Conservation (phyloP, 768 basidiomycete genomes). For the Tulasnella sp. region DNA sequence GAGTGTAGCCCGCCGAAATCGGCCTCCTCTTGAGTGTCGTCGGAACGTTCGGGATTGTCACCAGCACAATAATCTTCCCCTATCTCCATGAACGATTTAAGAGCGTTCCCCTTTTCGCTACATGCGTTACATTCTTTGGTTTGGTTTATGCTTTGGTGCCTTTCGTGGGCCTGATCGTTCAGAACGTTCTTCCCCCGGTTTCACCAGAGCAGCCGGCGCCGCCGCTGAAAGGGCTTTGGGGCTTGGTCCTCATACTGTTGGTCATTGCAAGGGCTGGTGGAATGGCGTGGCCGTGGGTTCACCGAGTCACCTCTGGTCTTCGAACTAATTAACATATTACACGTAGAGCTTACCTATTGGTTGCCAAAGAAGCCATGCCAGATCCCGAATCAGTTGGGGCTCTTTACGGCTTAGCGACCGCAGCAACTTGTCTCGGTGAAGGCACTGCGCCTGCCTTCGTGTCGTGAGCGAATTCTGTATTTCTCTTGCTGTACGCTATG, state of each 20-base stretch:
- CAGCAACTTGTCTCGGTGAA: conserved; percentile 51
- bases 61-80: not conserved
- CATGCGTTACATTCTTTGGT: not conserved
- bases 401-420: conserved; percentile 65
- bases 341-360: conserved; percentile 62
- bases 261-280: conserved; percentile 50
- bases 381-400: conserved; percentile 58
- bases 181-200: not conserved
- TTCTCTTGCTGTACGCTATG: not conserved
- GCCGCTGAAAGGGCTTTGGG: conserved; percentile 46
- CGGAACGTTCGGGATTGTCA: not conserved
- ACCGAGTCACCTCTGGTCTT: not conserved
- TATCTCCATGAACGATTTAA: not conserved
- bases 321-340: conserved; percentile 15
- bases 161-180: not conserved
- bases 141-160: not conserved
- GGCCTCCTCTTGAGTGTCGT: not conserved
- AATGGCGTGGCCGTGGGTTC: conserved; percentile 59
- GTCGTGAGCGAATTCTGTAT: conserved; percentile 48
- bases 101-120: not conserved
- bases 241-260: conserved; percentile 54
- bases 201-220: not conserved
- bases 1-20: not conserved
- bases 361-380: conserved; percentile 60
- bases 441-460: conserved; percentile 63